Percentiles rank a stretch among this genome's conserved stretches.
These are phyloP conservation scores for Populus tomentosa DNA, from an alignment of 441 rosid species.

Conservation along the genomic window DNA sequence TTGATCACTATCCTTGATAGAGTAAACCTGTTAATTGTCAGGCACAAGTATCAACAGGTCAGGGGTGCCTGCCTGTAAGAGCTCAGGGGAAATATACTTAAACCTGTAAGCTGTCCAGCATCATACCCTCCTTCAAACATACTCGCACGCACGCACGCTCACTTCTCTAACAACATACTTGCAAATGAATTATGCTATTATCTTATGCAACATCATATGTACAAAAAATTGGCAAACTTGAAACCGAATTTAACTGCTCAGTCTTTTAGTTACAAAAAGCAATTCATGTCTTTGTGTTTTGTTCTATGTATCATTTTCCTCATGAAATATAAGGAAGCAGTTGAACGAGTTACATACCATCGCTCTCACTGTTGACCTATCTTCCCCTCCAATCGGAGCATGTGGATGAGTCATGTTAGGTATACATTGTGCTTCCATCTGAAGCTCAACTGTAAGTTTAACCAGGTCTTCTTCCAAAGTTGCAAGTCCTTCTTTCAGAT, in stretches of 20 bases:
- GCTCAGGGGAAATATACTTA: slow-evolving; percentile 8
- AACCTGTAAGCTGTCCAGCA: not conserved
- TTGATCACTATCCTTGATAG: slow-evolving; percentile 79
- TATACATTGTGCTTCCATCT: slow-evolving; percentile 72
- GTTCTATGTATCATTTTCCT: not conserved
- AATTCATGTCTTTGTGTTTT: not conserved
- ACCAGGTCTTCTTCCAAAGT: slow-evolving; percentile 72
- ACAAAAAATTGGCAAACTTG: not conserved
- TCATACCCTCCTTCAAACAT: not conserved
- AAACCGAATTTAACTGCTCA: not conserved
- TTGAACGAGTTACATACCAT: slow-evolving; percentile 32
- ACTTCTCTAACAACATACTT: not conserved
- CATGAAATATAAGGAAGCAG: not conserved
- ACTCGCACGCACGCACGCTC: not conserved
- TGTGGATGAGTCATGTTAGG: slow-evolving; percentile 94
- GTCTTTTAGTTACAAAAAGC: not conserved
- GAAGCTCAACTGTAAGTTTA: slow-evolving; percentile 73
- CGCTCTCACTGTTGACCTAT: slow-evolving; percentile 55
- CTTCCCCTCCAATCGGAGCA: slow-evolving; percentile 82
- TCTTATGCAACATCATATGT: not conserved
- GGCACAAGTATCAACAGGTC: slow-evolving; percentile 14
- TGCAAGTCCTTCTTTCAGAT: slow-evolving; percentile 60
- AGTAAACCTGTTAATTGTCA: slow-evolving; percentile 61
- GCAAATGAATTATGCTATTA: not conserved
- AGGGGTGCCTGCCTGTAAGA: slow-evolving; percentile 59